Evolutionary conservation across 179 eudicot genomes (phyloP).

Genomic region (Camellia oleifera): DNA sequence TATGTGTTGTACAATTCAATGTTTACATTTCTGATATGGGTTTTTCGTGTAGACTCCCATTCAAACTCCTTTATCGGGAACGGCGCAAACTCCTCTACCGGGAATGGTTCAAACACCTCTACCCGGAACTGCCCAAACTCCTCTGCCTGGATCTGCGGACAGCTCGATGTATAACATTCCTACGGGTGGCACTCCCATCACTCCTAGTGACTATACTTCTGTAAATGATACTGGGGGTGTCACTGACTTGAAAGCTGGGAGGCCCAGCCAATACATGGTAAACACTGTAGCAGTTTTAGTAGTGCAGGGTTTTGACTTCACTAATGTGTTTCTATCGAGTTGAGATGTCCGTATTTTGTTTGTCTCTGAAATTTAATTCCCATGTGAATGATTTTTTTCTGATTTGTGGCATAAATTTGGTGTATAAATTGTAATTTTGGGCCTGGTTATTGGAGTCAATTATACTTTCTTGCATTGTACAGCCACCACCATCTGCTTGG

Average conservation of each 20-base stretch:
- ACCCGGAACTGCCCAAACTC: slow-evolving; percentile 42
- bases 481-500: slow-evolving; percentile 88
- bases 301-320: background rate
- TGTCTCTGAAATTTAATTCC: background rate
- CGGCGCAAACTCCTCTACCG: slow-evolving; percentile 43
- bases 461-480: slow-evolving; percentile 23
- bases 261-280: slow-evolving; percentile 90
- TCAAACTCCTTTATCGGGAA: slow-evolving; percentile 79
- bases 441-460: background rate
- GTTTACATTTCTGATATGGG: background rate
- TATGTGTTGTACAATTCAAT: background rate
- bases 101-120: slow-evolving; percentile 58
- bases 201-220: slow-evolving; percentile 65
- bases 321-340: background rate
- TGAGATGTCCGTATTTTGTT: background rate
- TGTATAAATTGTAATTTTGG: background rate
- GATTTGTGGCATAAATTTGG: background rate
- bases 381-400: background rate
- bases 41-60: slow-evolving; percentile 33
- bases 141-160: slow-evolving; percentile 44
- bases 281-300: slow-evolving; percentile 4
- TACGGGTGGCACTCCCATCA: slow-evolving; percentile 56
- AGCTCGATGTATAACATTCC: slow-evolving; percentile 74
- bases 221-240: slow-evolving; percentile 38
- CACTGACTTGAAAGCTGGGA: slow-evolving; percentile 52